A percentile compares a stretch with the other conserved stretches of the same genome.
These are phyloP conservation scores for Globisporangium solare DNA, from an alignment of 352 stramenopile genomes.

Conservation along the genomic window DNA sequence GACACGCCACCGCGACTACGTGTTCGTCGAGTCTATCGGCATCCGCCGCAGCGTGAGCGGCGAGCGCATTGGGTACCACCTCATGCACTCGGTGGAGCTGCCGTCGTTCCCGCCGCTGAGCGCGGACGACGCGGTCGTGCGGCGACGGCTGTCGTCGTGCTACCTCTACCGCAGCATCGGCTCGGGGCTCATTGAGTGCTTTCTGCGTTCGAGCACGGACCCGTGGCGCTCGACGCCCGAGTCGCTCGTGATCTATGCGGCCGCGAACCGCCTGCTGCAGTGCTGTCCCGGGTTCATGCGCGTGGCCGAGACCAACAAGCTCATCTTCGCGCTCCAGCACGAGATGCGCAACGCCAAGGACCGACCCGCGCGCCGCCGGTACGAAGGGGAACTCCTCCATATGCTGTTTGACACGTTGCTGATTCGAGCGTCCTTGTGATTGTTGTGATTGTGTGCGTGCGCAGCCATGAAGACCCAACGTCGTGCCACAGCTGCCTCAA, in stretches of 20 bases:
- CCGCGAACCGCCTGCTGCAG: slow-evolving; percentile 13
- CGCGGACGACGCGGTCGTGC: slow-evolving; percentile 12
- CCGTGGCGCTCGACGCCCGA: slow-evolving; percentile 7
- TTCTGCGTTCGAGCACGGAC: slow-evolving; percentile 11
- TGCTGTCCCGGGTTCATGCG: slow-evolving; percentile 18
- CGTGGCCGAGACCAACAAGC: slow-evolving; percentile 19
- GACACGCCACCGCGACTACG: slow-evolving; percentile 17
- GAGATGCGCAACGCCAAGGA: background rate
- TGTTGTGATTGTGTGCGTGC: background rate
- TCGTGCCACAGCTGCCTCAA: slow-evolving; percentile 18
- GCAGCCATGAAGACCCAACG: slow-evolving; percentile 9
- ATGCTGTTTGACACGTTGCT: no score
- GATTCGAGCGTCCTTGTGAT: no score
- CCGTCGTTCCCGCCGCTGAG: slow-evolving; percentile 11
- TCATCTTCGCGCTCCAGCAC: slow-evolving; percentile 18
- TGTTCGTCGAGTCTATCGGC: slow-evolving; percentile 23
- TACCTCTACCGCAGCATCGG: slow-evolving; percentile 17
- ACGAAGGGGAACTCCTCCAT: background rate
- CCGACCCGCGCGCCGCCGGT: background rate
- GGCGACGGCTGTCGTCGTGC: slow-evolving; percentile 13
- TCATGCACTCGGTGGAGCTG: slow-evolving; percentile 31
- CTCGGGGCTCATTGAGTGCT: slow-evolving; percentile 19
- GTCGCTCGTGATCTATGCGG: slow-evolving; percentile 9
- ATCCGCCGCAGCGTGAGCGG: slow-evolving; percentile 11
- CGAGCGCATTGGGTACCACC: slow-evolving; percentile 27